Conservation (phyloP, 1,284 basidiomycete genomes). For the Anthracocystis panici-leucophaei region DNA sequence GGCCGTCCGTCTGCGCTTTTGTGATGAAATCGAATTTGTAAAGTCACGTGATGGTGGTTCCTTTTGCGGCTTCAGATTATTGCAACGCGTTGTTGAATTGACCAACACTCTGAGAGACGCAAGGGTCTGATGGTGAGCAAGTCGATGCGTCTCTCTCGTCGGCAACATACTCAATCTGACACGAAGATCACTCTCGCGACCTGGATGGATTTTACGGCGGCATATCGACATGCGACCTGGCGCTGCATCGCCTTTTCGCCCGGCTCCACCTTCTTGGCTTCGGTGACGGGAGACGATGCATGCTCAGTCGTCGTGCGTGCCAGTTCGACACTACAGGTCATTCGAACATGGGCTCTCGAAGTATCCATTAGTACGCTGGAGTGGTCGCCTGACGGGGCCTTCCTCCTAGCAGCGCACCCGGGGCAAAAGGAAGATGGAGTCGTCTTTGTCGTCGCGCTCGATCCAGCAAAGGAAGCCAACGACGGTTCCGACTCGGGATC, state of each 20-base stretch:
- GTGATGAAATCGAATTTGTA: background rate
- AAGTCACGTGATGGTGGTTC: constrained; percentile 22
- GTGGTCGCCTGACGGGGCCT: constrained; percentile 62
- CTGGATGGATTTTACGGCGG: constrained; percentile 63
- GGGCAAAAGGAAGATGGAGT: constrained; percentile 43
- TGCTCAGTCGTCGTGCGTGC: constrained; percentile 51
- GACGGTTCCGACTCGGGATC: constrained; percentile 58
- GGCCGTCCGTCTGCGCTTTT: background rate
- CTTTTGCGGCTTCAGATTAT: background rate
- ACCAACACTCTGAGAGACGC: constrained; percentile 10
- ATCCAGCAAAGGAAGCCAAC: constrained; percentile 58
- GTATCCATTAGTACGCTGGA: constrained; percentile 40
- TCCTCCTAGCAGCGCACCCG: constrained; percentile 43
- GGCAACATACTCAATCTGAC: background rate
- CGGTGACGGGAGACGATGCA: constrained; percentile 41
- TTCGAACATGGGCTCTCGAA: constrained; percentile 59
- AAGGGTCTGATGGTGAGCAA: background rate
- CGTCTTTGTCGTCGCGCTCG: constrained; percentile 59
- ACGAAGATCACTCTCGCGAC: background rate
- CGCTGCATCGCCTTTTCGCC: constrained; percentile 62
- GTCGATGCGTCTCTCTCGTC: background rate
- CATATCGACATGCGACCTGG: constrained; percentile 55
- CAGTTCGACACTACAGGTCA: constrained; percentile 60
- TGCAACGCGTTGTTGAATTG: constrained; percentile 19
- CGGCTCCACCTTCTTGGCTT: constrained; percentile 64